Evolutionary conservation across 352 stramenopile genomes (phyloP), one percentile per base, ranked within the genome.

Genomic region (Phytophthora pini): DNA sequence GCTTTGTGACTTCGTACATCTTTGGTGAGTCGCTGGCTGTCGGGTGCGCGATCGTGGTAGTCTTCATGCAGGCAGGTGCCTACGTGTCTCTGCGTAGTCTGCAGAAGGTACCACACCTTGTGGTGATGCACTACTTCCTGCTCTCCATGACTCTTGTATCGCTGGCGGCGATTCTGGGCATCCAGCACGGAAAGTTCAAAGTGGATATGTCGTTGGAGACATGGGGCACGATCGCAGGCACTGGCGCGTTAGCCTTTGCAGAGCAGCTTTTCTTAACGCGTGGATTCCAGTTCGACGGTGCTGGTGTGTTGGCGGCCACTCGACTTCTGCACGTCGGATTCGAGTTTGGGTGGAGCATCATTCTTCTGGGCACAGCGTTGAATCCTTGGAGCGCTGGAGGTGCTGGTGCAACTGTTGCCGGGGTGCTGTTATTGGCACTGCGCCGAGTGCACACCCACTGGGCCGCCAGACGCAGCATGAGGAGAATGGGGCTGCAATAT

Each of bases 91-190:
- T 88, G 29, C 74, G 79, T 2, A 69, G 68, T 11, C 56, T 88
- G 38, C 72, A 86, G 50, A 67, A 77, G 52, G 46, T 89, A 10
- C 68, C 77, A 39, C 72, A 84, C 53, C 72, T 89, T 24, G 73
- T 84, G n/a, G 70, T 88, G n/a, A 79, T 88, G 61, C 65, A 88
- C 57, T 88, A 90, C 60, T 80, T 82, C 46, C 44, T 90, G 27
- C 64, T 87, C 20, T 69, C 70, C 9, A 64, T 49, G 20, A 82
- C 81, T 15, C 51, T 84, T 8, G 50, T 79, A 17, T 86, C 82
- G 13, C 68, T 78, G 4, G 29, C 61, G 26, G 56, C 57, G 4
- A 51, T 85, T 39, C 22, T 76, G 7, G 31, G 70, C 22, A 45
- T 75, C 15, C 51, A 84, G 32, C 53, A 72, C 27, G 70, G 77